These are phyloP conservation scores for Dendrobium officinale DNA, from an alignment of 106 monocot species.

Conservation along the genomic window DNA sequence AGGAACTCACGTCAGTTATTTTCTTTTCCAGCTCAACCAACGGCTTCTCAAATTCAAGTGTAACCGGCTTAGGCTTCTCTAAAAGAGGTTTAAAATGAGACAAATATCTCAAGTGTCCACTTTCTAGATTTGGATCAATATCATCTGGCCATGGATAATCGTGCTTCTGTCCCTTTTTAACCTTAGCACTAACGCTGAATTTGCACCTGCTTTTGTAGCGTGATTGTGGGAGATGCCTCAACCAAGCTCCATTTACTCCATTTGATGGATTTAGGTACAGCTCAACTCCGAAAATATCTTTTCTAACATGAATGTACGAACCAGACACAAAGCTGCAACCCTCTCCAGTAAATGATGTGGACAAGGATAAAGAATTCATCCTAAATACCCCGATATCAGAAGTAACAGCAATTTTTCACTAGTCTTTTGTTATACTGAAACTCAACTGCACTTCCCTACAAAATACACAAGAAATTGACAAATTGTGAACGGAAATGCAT, in stretches of 20 bases:
- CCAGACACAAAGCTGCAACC: conserved; percentile 49
- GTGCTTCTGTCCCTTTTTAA: conserved; percentile 62
- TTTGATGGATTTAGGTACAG: conserved; percentile 3
- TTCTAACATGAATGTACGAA: conserved; percentile 29
- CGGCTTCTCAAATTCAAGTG: conserved; percentile 77
- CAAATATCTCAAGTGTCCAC: conserved; percentile 59
- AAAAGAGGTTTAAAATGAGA: conserved; percentile 59
- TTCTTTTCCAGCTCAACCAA: conserved; percentile 58
- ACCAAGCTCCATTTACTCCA: conserved; percentile 25
- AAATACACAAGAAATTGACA: not conserved
- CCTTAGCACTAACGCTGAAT: conserved; percentile 29
- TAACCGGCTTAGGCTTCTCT: conserved; percentile 62
- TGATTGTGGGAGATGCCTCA: conserved; percentile 26
- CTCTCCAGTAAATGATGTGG: conserved; percentile 30
- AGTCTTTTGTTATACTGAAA: not conserved
- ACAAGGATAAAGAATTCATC: conserved; percentile 47
- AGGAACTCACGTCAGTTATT: conserved; percentile 52
- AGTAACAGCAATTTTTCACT: not conserved
- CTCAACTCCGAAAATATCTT: conserved; percentile 14
- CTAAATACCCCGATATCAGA: not conserved
- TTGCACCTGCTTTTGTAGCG: conserved; percentile 17
- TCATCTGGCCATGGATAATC: conserved; percentile 78
- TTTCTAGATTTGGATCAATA: conserved; percentile 61
- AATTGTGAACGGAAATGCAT: not conserved
- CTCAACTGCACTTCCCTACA: not conserved